A percentile compares a stretch with the other conserved stretches of the same genome.
Conservation (phyloP, 2,329 filamentous ascomycete genomes). For the Penicillium sp. region DNA sequence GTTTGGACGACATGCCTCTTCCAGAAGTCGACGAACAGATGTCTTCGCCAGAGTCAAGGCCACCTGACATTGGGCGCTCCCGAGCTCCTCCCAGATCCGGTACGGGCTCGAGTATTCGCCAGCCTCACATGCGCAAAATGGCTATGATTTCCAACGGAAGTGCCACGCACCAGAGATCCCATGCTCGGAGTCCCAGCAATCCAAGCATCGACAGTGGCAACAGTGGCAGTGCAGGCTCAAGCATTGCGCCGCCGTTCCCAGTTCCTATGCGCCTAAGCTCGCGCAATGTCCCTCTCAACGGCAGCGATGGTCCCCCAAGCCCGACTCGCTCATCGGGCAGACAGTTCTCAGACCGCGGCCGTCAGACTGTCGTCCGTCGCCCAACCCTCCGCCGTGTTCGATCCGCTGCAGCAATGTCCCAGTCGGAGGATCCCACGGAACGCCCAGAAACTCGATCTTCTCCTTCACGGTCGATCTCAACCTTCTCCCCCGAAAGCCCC, state of each 20-base stretch:
- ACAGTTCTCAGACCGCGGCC: slow-evolving; percentile 53
- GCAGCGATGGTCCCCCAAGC: slow-evolving; percentile 73
- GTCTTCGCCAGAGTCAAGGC: slow-evolving; percentile 29
- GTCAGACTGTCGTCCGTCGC: slow-evolving; percentile 55
- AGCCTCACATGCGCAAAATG: slow-evolving; percentile 67
- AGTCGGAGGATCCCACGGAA: slow-evolving; percentile 47
- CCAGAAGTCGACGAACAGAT: slow-evolving; percentile 41
- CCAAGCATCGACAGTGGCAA: slow-evolving; percentile 44
- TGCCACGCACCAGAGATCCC: slow-evolving; percentile 61
- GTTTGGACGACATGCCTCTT: slow-evolving; percentile 33
- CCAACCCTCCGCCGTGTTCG: slow-evolving; percentile 72
- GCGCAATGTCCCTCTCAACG: slow-evolving; percentile 63
- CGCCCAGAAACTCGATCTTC: slow-evolving; percentile 48
- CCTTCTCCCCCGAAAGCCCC: slow-evolving; percentile 66
- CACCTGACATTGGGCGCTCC: slow-evolving; percentile 23
- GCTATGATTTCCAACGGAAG: slow-evolving; percentile 78
- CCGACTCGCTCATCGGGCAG: slow-evolving; percentile 62
- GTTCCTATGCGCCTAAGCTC: slow-evolving; percentile 89
- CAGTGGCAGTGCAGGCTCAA: slow-evolving; percentile 37
- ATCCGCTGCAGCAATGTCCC: slow-evolving; percentile 71
- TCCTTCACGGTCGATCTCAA: slow-evolving; percentile 60
- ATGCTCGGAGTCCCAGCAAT: slow-evolving; percentile 52
- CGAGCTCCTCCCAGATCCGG: slow-evolving; percentile 35
- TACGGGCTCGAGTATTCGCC: slow-evolving; percentile 40
- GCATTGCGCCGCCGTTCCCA: slow-evolving; percentile 70